Conservation (phyloP, 139 green algal genomes). For the Chlorella ohadii region DNA sequence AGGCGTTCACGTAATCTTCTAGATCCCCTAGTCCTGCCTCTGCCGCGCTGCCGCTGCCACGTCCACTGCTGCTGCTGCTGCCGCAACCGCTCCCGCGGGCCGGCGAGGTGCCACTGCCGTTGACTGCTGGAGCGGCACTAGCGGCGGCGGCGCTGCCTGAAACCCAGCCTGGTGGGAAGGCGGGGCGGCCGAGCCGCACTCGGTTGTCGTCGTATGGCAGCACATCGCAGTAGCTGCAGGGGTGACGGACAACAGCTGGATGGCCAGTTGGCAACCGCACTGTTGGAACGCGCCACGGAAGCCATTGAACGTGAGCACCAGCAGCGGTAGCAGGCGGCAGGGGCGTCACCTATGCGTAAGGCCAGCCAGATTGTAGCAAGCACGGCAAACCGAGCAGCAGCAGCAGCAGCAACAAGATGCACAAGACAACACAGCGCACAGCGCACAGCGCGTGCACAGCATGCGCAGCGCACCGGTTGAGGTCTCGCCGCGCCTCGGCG, state of each 20-base stretch:
- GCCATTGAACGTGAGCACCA: too few relatives aligned
- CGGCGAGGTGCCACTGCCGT: background rate
- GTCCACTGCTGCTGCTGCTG: background rate
- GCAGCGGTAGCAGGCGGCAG: too few relatives aligned
- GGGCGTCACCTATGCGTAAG: background rate
- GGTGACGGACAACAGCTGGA: background rate
- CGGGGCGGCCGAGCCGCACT: slow-evolving; percentile 34
- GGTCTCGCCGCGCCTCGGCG: background rate
- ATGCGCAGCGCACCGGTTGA: slow-evolving; percentile 2
- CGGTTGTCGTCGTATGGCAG: slow-evolving; percentile 56
- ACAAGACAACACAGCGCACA: too few relatives aligned
- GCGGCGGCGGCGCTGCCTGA: background rate
- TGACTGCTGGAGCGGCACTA: background rate
- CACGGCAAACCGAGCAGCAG: too few relatives aligned
- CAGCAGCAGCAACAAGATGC: too few relatives aligned
- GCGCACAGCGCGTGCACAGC: too few relatives aligned
- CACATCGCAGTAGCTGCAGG: slow-evolving; percentile 58
- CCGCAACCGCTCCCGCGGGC: background rate
- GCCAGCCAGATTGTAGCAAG: too few relatives aligned
- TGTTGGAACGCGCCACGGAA: too few relatives aligned
- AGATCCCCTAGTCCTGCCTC: background rate
- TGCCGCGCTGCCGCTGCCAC: background rate
- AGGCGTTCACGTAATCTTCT: slow-evolving; percentile 66
- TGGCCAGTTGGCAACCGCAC: background rate
- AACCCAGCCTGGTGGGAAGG: background rate